These are phyloP conservation scores for Earliella scabrosa DNA, from an alignment of 1,284 basidiomycete genomes.

Conservation along the genomic window DNA sequence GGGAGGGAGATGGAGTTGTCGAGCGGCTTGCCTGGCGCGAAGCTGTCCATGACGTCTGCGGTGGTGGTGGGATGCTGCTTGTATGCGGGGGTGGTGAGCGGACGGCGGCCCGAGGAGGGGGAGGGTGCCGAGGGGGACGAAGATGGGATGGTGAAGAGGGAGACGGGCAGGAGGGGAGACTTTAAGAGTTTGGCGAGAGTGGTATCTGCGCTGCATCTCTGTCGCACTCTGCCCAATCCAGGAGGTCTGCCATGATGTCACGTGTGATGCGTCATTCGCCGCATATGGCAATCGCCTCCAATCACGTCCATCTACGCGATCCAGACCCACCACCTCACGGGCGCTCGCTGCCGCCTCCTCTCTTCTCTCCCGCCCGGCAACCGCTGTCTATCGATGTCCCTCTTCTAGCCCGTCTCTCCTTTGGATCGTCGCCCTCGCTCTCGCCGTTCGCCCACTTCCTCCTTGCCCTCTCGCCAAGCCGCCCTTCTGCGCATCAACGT, in stretches of 20 bases:
- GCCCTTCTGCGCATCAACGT: no score
- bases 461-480: no score
- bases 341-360: no score
- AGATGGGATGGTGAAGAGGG: constrained; percentile 1
- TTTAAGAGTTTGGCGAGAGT: constrained; percentile 7
- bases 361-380: not conserved
- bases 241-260: constrained; percentile 11
- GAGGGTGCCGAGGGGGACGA: not conserved
- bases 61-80: constrained; percentile 3
- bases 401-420: not conserved
- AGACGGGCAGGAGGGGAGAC: not conserved
- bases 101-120: not conserved
- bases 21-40: constrained; percentile 43
- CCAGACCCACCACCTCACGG: constrained; percentile 24
- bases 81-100: not conserved
- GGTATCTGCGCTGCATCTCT: constrained; percentile 22
- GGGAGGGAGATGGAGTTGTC: constrained; percentile 46
- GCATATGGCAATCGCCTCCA: constrained; percentile 8
- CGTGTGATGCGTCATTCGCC: constrained; percentile 19
- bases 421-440: no score
- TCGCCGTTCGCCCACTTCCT: no score
- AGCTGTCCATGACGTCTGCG: constrained; percentile 47
- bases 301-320: constrained; percentile 11
- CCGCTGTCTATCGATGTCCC: constrained; percentile 17
- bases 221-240: constrained; percentile 20